Evolutionary conservation across 352 stramenopile species (phyloP), one percentile per base, ranked within the genome.

Genomic region (Thalassiosira mediterranea): DNA sequence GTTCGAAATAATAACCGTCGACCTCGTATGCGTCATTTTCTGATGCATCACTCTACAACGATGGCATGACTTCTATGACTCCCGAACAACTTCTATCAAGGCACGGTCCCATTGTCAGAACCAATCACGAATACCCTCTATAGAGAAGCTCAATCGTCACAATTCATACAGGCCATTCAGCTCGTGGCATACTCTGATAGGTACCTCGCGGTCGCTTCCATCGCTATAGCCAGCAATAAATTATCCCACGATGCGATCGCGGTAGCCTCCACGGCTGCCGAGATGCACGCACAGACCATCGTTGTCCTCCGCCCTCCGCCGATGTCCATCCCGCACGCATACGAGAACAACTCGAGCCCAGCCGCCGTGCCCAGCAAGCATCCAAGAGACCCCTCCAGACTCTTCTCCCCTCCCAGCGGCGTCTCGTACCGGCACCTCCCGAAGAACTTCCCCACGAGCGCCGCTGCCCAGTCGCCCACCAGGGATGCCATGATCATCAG

Each of bases 401-500:
- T 86, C 66, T 92, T 92, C 1, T 69, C 32, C 54, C 63, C 64
- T 23, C 68, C 71, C 0, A 92, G 71, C 5, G 83, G 81, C 49
- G 84, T 66, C 28, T 78, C 54, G 49, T 88, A 90, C 3, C 60
- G 62, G 29, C 85, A 73, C 15, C 69, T 58, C 26, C 86, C 86
- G 56, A 81, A 90, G 25, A 69, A 32, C 0, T 59, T 31, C 26
- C 86, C 86, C 23, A 90, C 60, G 19, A 86, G 47, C 0, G 86
- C 83, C 34, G 83, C 86, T 0, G 86, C 38, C 8, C 66, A 60
- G 65, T 92, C 86, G 19, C 86, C 86, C n/a, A 92, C 65, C n/a
- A 87, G 70, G 0, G 86, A 44, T 29, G 75, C 76, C 31, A 87
- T 83, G n/a, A 88, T 66, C 17, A 87, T 65, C 5, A 90, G 68